phyloP scores from a whole-genome alignment of 768 basidiomycete genomes.

The Mycena latifolia region DNA sequence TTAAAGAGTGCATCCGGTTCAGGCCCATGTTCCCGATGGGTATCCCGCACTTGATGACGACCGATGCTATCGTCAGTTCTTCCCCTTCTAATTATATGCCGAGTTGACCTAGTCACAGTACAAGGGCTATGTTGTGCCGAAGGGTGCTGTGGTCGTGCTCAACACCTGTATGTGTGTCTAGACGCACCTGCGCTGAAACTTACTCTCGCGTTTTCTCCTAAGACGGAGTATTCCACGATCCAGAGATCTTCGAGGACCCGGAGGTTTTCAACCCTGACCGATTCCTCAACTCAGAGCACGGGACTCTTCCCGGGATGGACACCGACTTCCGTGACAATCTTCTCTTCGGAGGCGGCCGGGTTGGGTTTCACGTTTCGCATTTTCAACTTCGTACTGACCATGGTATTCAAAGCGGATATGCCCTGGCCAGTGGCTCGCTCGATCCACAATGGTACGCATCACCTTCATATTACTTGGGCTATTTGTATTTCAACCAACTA shows the following conservation, averaged over 20 bases:
- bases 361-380: not conserved
- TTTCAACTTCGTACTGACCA: not conserved
- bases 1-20: constrained; percentile 3
- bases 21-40: constrained; percentile 16
- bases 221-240: constrained; percentile 16
- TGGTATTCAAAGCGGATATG: constrained; percentile 8
- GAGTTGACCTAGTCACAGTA: not conserved
- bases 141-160: constrained; percentile 3
- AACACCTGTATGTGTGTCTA: constrained; percentile 7
- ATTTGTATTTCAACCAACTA: not conserved
- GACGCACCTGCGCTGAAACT: no score
- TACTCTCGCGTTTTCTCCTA: not conserved
- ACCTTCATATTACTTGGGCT: no score
- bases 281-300: constrained; percentile 10
- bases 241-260: constrained; percentile 14
- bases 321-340: constrained; percentile 18
- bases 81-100: not conserved
- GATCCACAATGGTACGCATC: constrained; percentile 4
- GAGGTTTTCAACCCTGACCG: constrained; percentile 19
- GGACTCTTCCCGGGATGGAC: constrained; percentile 16
- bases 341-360: constrained; percentile 3
- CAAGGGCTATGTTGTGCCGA: constrained; percentile 9
- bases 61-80: not conserved
- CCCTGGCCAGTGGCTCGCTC: constrained; percentile 16
- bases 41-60: not conserved